Percentiles rank a stretch among this genome's conserved stretches.
These are phyloP conservation scores for Polytolypa hystricis DNA, from an alignment of 2,329 filamentous ascomycete species.

Conservation along the genomic window DNA sequence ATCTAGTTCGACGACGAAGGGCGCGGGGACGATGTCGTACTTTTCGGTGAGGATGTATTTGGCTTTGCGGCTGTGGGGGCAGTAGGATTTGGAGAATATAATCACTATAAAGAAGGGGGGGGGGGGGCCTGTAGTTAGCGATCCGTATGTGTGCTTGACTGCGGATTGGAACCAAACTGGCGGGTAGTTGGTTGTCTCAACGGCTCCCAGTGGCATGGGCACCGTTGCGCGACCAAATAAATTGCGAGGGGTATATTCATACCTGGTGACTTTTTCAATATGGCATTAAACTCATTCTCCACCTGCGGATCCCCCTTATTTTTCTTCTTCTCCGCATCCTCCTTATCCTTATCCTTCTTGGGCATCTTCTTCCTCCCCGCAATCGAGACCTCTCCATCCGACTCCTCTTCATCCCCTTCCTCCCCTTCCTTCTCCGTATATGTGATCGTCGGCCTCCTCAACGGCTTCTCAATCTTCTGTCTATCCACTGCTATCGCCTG, in stretches of 20 bases:
- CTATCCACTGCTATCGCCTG: slow-evolving; percentile 54
- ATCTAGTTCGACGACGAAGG: slow-evolving; percentile 86
- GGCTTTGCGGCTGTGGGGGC: slow-evolving; percentile 72
- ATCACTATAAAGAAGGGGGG: too few relatives aligned
- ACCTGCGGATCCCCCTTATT: slow-evolving; percentile 30
- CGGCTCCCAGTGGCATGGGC: too few relatives aligned
- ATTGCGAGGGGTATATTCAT: slow-evolving; percentile 15
- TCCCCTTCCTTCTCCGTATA: slow-evolving; percentile 28
- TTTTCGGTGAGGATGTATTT: slow-evolving; percentile 75
- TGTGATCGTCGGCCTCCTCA: too few relatives aligned
- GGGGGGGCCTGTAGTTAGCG: too few relatives aligned
- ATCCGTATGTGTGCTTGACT: neutral
- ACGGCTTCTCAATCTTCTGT: slow-evolving; percentile 40
- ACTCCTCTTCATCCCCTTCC: slow-evolving; percentile 30
- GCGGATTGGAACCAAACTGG: too few relatives aligned
- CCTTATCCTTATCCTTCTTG: slow-evolving; percentile 23
- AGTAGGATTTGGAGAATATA: slow-evolving; percentile 93
- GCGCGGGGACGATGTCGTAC: slow-evolving; percentile 71
- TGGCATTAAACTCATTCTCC: slow-evolving; percentile 60
- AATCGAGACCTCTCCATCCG: slow-evolving; percentile 34
- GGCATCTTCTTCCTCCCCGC: slow-evolving; percentile 45
- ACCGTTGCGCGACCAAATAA: too few relatives aligned
- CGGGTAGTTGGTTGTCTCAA: too few relatives aligned
- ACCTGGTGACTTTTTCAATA: slow-evolving; percentile 79
- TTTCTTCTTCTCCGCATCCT: slow-evolving; percentile 25